Evolutionary conservation across 768 basidiomycete species (phyloP).

Genomic region (Amanita exitialis): DNA sequence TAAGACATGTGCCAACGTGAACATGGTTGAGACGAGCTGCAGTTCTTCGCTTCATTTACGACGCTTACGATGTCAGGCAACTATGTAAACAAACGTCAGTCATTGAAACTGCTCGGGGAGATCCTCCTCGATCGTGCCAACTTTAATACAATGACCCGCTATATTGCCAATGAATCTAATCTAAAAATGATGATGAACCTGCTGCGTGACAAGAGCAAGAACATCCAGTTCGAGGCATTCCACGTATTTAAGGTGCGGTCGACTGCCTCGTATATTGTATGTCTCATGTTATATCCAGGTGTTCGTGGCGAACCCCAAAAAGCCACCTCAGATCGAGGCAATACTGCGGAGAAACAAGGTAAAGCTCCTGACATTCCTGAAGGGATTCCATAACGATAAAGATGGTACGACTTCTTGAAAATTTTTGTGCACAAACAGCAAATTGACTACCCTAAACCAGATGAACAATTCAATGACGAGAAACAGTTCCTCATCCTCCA

Average conservation of each 20-base stretch:
- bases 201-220: constrained; percentile 95
- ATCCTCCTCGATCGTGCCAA: constrained; percentile 96
- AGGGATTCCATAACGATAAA: constrained; percentile 95
- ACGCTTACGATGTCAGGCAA: constrained; percentile 88
- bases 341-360: constrained; percentile 93
- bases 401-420: constrained; percentile 51
- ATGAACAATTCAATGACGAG: constrained; percentile 97
- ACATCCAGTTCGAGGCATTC: constrained; percentile 99
- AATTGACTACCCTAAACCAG: constrained; percentile 24
- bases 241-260: constrained; percentile 95
- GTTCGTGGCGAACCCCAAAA: constrained; percentile 99
- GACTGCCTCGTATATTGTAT: neutral
- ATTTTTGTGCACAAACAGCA: neutral
- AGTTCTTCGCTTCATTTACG: constrained; percentile 97
- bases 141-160: constrained; percentile 97
- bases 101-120: constrained; percentile 94
- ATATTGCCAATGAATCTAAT: constrained; percentile 91
- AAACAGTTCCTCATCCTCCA: constrained; percentile 94
- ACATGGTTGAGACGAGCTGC: constrained; percentile 4
- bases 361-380: constrained; percentile 81
- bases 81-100: constrained; percentile 99
- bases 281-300: constrained; percentile 34
- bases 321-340: constrained; percentile 86
- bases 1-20: constrained; percentile 4
- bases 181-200: constrained; percentile 99